Evolutionary conservation across 768 basidiomycete species (phyloP), one percentile per base, ranked within the genome.

Genomic region (Trametes villosa): DNA sequence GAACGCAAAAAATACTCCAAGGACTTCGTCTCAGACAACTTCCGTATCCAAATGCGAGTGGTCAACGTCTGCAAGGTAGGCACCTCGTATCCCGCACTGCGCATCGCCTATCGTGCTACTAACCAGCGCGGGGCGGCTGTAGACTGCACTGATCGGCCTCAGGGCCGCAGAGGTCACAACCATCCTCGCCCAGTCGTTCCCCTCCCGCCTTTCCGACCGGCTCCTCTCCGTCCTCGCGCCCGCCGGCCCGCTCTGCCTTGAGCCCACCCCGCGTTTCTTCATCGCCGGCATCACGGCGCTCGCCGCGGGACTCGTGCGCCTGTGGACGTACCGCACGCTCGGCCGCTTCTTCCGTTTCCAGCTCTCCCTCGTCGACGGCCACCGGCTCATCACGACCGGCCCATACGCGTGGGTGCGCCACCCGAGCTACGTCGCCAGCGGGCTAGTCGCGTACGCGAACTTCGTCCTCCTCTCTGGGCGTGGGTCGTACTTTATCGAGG

Each of bases 371-470:
- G 31, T 47, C 12, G 38, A 42, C 15, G 47, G 59, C 46, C 67
- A 68, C 58, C 41, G 49, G 34, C 51, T 68, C 27, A 41, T 68
- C 42, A 67, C 60, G 7, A 41, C 26, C 15, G 65, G 65, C 12
- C 63, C 63, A 11, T 68, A 68, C 65, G 47, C 47, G 9, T 38
- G 41, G 29, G 63, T 68, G 20, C 67, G 67, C 13, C 65, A 68
- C 58, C 67, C 63, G 30, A 49, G 57, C 42, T 68, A 68, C 49
- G 22, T 36, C 22, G 34, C 33, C 22, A 53, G 60, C 20, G 63
- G 45, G 30, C 47, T 50, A 20, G n/a, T 36, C 24, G 15, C 33
- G n/a, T 51, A 34, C 22, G 50, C 34, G 34, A 51, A 51, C 50
- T 45, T 51, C 12, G 22, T 31, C 0, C 26, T 59, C n/a, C 42